These are phyloP conservation scores for Claviceps maximensis DNA, from an alignment of 2,329 filamentous ascomycete genomes.

Conservation along the genomic window DNA sequence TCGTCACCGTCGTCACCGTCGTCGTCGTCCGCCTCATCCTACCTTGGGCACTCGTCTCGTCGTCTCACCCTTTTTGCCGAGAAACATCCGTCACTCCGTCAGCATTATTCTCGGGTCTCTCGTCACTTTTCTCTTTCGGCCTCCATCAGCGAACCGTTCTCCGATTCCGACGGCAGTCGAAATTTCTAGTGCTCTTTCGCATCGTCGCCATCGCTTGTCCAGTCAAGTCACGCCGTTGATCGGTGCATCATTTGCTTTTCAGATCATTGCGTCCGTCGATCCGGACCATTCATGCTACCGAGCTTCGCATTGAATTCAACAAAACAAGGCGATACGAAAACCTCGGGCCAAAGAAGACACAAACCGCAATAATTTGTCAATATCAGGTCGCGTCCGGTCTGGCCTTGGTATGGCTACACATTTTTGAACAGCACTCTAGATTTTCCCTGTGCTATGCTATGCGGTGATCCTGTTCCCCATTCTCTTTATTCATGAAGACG, in stretches of 20 bases:
- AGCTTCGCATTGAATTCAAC: not conserved
- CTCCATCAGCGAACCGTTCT: no score
- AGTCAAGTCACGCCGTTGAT: not conserved
- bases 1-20: no score
- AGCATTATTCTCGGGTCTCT: no score
- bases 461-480: not conserved
- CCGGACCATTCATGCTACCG: not conserved
- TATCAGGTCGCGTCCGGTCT: not conserved
- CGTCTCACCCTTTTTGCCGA: no score
- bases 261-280: not conserved
- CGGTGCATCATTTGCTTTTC: not conserved
- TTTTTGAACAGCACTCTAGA: not conserved
- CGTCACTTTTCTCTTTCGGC: no score
- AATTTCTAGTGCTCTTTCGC: no score
- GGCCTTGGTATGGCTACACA: conserved; percentile 1
- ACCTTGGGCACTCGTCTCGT: no score
- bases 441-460: conserved; percentile 1
- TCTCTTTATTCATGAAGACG: not conserved
- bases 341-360: not conserved
- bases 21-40: no score
- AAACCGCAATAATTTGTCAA: not conserved
- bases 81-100: no score
- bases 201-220: not conserved
- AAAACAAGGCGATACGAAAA: not conserved
- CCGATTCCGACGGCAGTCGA: no score